Evolutionary conservation across 2,329 filamentous ascomycete genomes (phyloP).

Genomic region (Cadophora gregata): DNA sequence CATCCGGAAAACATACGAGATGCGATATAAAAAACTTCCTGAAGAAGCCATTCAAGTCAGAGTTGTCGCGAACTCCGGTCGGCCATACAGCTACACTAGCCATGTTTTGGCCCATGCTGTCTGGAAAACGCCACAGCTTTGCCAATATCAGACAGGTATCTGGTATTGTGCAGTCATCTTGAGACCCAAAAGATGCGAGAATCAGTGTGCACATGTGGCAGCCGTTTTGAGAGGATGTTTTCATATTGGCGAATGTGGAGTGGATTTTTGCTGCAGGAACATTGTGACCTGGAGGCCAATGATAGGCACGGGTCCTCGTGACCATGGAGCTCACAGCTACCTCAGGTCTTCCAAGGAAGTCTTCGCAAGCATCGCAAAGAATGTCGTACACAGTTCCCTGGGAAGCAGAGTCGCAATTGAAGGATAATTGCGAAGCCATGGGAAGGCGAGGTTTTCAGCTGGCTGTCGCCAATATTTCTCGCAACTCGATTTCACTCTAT

Average conservation of each 20-base stretch:
- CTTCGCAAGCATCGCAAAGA: neutral
- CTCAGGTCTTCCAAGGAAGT: neutral
- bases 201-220: neutral
- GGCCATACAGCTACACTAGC: neutral
- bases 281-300: neutral
- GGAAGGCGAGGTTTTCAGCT: neutral
- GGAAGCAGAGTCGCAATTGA: no score
- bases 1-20: neutral
- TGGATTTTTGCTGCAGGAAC: neutral
- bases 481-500: no score
- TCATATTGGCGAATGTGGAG: neutral
- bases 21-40: neutral
- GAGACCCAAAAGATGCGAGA: neutral
- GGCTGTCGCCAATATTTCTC: no score
- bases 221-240: neutral
- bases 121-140: neutral
- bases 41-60: neutral
- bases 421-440: neutral
- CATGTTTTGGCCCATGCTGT: neutral
- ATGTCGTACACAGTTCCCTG: neutral
- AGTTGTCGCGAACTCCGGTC: neutral
- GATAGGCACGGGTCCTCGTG: neutral
- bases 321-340: neutral
- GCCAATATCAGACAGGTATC: neutral
- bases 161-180: neutral